A percentile compares a stretch with the other conserved stretches of the same genome.
These are phyloP conservation scores for Cryptococcus neoformans DNA, from an alignment of 1,284 basidiomycete species.

Conservation along the genomic window DNA sequence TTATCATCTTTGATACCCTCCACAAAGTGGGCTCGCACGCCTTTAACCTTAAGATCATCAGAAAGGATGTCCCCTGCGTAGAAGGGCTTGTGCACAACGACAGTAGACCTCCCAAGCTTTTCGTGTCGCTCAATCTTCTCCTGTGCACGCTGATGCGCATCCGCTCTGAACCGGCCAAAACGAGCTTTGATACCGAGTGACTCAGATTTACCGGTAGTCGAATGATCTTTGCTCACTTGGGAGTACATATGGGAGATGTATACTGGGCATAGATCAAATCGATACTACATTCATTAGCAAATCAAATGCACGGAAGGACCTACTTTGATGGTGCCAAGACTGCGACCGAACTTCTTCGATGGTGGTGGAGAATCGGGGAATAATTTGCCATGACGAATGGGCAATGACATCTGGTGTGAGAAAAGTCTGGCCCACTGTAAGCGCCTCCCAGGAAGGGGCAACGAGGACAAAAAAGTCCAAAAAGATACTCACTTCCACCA, in stretches of 20 bases:
- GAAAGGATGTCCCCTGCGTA: slow-evolving; percentile 87
- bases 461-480: too few relatives aligned
- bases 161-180: slow-evolving; percentile 76
- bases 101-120: slow-evolving; percentile 26
- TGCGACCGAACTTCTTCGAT: slow-evolving; percentile 85
- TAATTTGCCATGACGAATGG: slow-evolving; percentile 79
- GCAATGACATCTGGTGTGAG: slow-evolving; percentile 72
- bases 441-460: too few relatives aligned
- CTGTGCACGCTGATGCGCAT: slow-evolving; percentile 90
- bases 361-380: slow-evolving; percentile 69
- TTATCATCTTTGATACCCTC: slow-evolving; percentile 59
- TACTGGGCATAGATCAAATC: slow-evolving; percentile 71
- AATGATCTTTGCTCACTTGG: slow-evolving; percentile 70
- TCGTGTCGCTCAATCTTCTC: slow-evolving; percentile 55
- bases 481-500: slow-evolving; percentile 64
- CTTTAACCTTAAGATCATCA: slow-evolving; percentile 72
- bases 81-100: slow-evolving; percentile 70
- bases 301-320: background rate
- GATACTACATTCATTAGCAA: slow-evolving; percentile 54
- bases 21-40: slow-evolving; percentile 71
- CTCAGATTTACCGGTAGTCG: slow-evolving; percentile 70
- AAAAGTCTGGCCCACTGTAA: slow-evolving; percentile 57
- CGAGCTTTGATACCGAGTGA: slow-evolving; percentile 75
- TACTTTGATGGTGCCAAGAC: slow-evolving; percentile 82
- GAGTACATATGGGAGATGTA: slow-evolving; percentile 86